phyloP scores from a whole-genome alignment of 2,329 filamentous ascomycete genomes.

The Biscogniauxia marginata region DNA sequence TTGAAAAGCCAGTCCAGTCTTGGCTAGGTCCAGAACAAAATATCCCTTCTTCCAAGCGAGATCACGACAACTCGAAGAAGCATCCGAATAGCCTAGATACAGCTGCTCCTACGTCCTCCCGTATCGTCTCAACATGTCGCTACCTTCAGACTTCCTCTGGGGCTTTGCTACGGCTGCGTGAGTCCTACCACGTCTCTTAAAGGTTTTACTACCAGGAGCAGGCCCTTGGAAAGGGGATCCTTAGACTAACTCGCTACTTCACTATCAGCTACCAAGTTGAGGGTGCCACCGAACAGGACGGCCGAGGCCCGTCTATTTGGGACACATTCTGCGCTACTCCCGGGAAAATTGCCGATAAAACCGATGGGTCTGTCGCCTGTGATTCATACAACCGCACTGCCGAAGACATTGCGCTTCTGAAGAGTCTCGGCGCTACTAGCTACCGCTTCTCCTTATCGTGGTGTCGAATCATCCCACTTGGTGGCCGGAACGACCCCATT shows the following conservation, averaged over 20 bases:
- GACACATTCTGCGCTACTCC: slow-evolving; percentile 81
- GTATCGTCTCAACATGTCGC: slow-evolving; percentile 44
- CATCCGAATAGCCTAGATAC: slow-evolving; percentile 18
- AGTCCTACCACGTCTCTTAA: slow-evolving; percentile 26
- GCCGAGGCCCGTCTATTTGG: slow-evolving; percentile 82
- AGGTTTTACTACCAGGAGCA: neutral
- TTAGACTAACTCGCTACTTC: slow-evolving; percentile 18
- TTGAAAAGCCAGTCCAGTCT: slow-evolving; percentile 17
- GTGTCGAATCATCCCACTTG: slow-evolving; percentile 82
- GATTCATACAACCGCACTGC: slow-evolving; percentile 80
- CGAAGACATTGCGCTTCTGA: slow-evolving; percentile 76
- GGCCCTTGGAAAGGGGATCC: slow-evolving; percentile 2
- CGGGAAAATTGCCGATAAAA: slow-evolving; percentile 79
- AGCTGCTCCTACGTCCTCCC: slow-evolving; percentile 9
- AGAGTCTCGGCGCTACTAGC: slow-evolving; percentile 67
- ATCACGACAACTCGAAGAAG: slow-evolving; percentile 20
- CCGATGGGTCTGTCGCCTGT: slow-evolving; percentile 74
- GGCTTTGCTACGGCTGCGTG: slow-evolving; percentile 77
- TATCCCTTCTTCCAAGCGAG: slow-evolving; percentile 32
- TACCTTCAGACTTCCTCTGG: slow-evolving; percentile 72
- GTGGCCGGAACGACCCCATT: slow-evolving; percentile 76
- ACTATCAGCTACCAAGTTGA: slow-evolving; percentile 78
- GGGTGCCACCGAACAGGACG: slow-evolving; percentile 71
- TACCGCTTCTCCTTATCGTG: slow-evolving; percentile 87
- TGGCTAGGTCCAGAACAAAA: slow-evolving; percentile 22